A percentile compares a stretch with the other conserved stretches of the same genome.
These are phyloP conservation scores for Polygonum maritimum DNA, from an alignment of 148 eudicot genomes.

Conservation along the genomic window DNA sequence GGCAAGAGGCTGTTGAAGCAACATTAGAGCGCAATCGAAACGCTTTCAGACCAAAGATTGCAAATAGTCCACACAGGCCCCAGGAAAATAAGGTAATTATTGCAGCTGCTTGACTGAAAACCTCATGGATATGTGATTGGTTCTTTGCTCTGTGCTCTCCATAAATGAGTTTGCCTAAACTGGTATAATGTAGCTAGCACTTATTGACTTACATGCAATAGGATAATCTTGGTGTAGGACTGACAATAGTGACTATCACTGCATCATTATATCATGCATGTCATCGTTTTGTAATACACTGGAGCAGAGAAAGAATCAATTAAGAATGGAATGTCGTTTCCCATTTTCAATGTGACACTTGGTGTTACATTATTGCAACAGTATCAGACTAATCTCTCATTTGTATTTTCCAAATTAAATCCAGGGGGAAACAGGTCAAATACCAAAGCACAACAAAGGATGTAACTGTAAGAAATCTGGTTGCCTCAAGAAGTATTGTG, in stretches of 20 bases:
- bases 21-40: constrained; percentile 61
- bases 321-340: not conserved
- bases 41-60: constrained; percentile 73
- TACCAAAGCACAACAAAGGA: constrained; percentile 58
- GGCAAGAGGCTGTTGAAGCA: constrained; percentile 45
- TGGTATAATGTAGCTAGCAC: constrained; percentile 1
- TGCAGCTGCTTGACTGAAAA: not conserved
- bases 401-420: constrained; percentile 10
- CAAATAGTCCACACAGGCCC: constrained; percentile 48
- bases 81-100: constrained; percentile 40
- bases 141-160: not conserved
- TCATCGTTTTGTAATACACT: not conserved
- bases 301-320: not conserved
- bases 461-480: constrained; percentile 74
- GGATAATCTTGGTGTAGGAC: not conserved
- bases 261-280: not conserved
- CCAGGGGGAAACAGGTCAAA: constrained; percentile 35
- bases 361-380: not conserved
- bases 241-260: not conserved
- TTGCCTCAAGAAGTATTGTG: constrained; percentile 86
- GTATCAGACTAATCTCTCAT: not conserved
- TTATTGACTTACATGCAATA: not conserved
- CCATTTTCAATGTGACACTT: not conserved
- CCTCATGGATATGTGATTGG: not conserved
- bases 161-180: not conserved